phyloP scores from a whole-genome alignment of 2,329 filamentous ascomycete species.

The Teratosphaeria pseudoeucalypti region DNA sequence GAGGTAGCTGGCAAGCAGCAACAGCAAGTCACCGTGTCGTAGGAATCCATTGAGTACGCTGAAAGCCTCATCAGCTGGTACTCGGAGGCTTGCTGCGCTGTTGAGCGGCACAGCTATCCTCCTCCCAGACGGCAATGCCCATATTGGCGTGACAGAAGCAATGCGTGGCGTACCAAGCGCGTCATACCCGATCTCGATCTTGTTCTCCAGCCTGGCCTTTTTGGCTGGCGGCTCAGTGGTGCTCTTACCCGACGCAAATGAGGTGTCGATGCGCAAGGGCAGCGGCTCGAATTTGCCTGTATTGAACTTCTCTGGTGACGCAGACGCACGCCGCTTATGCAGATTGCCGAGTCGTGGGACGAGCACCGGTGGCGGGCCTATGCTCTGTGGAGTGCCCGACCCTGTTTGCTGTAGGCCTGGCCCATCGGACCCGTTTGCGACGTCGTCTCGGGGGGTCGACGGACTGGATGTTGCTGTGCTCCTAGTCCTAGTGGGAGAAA shows the following conservation, averaged over 20 bases:
- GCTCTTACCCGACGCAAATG: not conserved
- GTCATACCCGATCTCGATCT: slow-evolving; percentile 16
- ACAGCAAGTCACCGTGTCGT: slow-evolving; percentile 39
- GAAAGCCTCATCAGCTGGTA: slow-evolving; percentile 12
- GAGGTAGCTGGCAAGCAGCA: slow-evolving; percentile 47
- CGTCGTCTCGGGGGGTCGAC: not conserved
- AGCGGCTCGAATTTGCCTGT: slow-evolving; percentile 16
- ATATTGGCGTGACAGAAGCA: slow-evolving; percentile 5
- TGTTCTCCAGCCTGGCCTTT: slow-evolving; percentile 10
- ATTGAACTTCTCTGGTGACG: slow-evolving; percentile 20
- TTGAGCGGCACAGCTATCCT: slow-evolving; percentile 1
- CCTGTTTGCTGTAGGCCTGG: not conserved
- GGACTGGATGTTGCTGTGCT: not conserved
- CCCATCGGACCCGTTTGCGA: not conserved
- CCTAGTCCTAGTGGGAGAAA: not conserved
- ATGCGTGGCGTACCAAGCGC: slow-evolving; percentile 11
- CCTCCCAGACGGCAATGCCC: slow-evolving; percentile 4
- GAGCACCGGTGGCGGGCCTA: not conserved
- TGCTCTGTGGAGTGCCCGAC: not conserved
- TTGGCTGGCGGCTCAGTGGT: slow-evolving; percentile 7
- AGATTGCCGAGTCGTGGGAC: slow-evolving; percentile 7
- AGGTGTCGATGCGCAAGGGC: slow-evolving; percentile 8
- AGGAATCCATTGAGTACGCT: slow-evolving; percentile 26
- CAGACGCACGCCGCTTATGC: slow-evolving; percentile 16
- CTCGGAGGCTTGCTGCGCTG: not conserved